These are phyloP conservation scores for Lentinula edodes DNA, from an alignment of 768 basidiomycete genomes.

Conservation along the genomic window DNA sequence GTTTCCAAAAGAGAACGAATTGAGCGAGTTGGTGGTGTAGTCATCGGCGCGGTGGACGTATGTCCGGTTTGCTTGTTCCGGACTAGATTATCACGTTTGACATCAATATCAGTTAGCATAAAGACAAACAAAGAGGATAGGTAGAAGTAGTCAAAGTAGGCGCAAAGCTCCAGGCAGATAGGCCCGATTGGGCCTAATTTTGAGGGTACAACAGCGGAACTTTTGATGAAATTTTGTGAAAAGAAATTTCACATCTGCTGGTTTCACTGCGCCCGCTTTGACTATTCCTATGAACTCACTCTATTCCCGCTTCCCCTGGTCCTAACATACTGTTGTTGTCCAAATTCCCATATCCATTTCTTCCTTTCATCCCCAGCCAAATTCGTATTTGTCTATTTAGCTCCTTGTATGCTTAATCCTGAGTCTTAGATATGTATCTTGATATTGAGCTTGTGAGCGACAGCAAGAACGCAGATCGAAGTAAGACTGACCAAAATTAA, in stretches of 20 bases:
- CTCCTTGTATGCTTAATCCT: not conserved
- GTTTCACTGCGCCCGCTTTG: not conserved
- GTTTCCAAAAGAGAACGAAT: slow-evolving; percentile 44
- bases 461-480: not conserved
- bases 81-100: not conserved
- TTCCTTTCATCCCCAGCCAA: not conserved
- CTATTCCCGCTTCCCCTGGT: not conserved
- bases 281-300: not conserved
- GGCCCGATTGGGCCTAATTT: not conserved
- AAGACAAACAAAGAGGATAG: not conserved
- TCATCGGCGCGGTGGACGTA: slow-evolving; percentile 17
- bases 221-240: not conserved
- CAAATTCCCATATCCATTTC: not conserved
- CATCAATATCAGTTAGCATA: not conserved
- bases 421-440: not conserved
- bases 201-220: not conserved
- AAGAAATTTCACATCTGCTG: not conserved
- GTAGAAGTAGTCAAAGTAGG: not conserved
- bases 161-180: not conserved
- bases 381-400: not conserved
- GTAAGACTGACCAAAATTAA: not conserved
- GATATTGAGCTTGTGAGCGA: not conserved
- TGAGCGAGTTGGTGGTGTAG: slow-evolving; percentile 39
- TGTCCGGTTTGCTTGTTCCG: not conserved
- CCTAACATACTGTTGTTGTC: not conserved